Conservation (phyloP, 768 basidiomycete genomes). For the Hemileccinum impolitum region DNA sequence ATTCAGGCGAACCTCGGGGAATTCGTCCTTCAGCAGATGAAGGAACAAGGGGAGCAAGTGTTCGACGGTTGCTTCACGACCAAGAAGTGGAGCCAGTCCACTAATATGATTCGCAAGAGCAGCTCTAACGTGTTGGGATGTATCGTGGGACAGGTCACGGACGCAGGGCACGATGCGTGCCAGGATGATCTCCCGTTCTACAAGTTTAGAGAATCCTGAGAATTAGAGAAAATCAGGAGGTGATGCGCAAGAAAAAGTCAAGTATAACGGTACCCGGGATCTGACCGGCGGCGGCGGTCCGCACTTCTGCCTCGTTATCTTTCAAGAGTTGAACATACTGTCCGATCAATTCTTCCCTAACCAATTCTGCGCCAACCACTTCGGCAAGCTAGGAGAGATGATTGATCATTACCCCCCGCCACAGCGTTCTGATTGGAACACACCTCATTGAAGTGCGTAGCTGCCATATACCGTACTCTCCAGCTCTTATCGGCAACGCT, state of each 20-base stretch:
- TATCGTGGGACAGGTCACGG: conserved; percentile 87
- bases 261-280: conserved; percentile 71
- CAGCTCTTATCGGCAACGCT: conserved; percentile 95
- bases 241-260: neutral
- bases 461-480: conserved; percentile 98
- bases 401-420: neutral
- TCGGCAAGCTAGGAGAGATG: conserved; percentile 69
- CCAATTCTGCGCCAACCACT: conserved; percentile 84
- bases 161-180: conserved; percentile 93
- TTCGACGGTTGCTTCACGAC: conserved; percentile 91
- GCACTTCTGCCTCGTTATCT: conserved; percentile 98
- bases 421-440: conserved; percentile 9
- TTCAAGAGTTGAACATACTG: conserved; percentile 94
- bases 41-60: conserved; percentile 96
- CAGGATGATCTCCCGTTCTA: conserved; percentile 92
- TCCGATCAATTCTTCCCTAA: conserved; percentile 89
- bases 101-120: conserved; percentile 95
- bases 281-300: conserved; percentile 93
- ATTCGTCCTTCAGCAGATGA: conserved; percentile 95
- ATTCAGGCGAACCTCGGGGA: conserved; percentile 95
- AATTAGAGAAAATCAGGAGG: conserved; percentile 1
- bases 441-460: conserved; percentile 94
- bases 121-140: conserved; percentile 95
- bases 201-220: conserved; percentile 87
- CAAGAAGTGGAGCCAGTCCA: conserved; percentile 91